Percentiles rank a stretch among this genome's conserved stretches.
These are phyloP conservation scores for Aspergillus heteromorphus DNA, from an alignment of 495 filamentous ascomycete species.

Conservation along the genomic window DNA sequence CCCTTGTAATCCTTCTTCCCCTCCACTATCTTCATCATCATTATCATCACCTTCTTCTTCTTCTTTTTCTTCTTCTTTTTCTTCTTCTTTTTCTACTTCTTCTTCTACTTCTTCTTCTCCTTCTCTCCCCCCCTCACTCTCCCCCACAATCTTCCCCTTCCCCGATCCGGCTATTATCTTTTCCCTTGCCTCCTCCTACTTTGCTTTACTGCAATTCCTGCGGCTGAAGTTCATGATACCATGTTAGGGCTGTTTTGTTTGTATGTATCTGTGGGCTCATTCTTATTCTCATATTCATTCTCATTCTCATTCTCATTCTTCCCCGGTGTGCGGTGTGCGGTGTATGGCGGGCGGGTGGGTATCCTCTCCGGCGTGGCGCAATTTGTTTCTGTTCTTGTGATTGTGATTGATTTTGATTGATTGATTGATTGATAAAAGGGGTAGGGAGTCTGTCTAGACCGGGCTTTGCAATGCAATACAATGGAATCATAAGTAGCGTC, in stretches of 20 bases:
- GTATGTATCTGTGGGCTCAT: not conserved
- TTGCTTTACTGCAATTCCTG: not conserved
- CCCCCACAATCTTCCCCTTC: not conserved
- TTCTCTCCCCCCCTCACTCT: not conserved
- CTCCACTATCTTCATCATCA: constrained; percentile 13
- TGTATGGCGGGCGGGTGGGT: too few relatives aligned
- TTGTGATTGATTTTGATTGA: too few relatives aligned
- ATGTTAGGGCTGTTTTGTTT: constrained; percentile 25
- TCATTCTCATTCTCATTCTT: not conserved
- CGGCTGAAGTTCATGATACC: constrained; percentile 26
- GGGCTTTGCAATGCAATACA: too few relatives aligned
- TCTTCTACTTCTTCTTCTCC: constrained; percentile 6
- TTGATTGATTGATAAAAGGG: too few relatives aligned
- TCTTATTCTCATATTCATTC: too few relatives aligned
- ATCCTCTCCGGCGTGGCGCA: too few relatives aligned
- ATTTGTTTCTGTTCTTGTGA: too few relatives aligned
- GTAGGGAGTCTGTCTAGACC: too few relatives aligned
- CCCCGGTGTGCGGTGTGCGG: too few relatives aligned
- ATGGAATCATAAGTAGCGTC: too few relatives aligned
- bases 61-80: constrained; percentile 6
- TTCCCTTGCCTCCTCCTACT: too few relatives aligned
- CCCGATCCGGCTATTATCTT: too few relatives aligned
- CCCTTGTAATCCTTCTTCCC: constrained; percentile 8
- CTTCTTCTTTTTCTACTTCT: constrained; percentile 9
- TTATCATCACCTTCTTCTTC: constrained; percentile 2